These are phyloP conservation scores for Macrocystidia cucumis DNA, from an alignment of 1,284 basidiomycete species.

Conservation along the genomic window DNA sequence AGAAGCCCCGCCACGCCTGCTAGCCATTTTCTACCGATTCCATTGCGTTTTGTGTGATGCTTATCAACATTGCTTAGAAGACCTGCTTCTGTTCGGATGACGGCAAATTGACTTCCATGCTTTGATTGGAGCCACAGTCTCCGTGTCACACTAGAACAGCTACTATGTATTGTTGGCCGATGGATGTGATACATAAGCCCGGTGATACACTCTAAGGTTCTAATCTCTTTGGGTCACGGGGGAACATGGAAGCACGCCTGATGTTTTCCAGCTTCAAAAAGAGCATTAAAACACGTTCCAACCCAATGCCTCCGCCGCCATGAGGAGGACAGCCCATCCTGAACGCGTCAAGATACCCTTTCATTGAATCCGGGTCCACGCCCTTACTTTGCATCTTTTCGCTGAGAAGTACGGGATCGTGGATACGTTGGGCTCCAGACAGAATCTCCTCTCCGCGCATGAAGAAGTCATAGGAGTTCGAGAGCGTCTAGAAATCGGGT, in stretches of 20 bases:
- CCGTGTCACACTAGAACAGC: conserved; percentile 8
- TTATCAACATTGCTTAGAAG: conserved; percentile 10
- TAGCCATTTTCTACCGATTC: conserved; percentile 15
- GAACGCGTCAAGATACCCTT: conserved; percentile 91
- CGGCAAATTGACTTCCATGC: conserved; percentile 5
- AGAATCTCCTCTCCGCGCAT: conserved; percentile 99
- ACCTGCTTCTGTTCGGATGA: conserved; percentile 17
- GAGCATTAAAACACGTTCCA: conserved; percentile 95
- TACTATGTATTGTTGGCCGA: conserved; percentile 12
- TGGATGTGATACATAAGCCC: conserved; percentile 8
- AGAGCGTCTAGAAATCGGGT: conserved; percentile 53
- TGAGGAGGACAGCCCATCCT: conserved; percentile 89
- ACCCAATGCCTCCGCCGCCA: conserved; percentile 78
- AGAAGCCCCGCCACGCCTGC: too few species aligned
- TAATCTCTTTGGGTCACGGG: conserved; percentile 83
- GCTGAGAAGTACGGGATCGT: conserved; percentile 80
- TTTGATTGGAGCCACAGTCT: conserved; percentile 2
- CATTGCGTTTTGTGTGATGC: conserved; percentile 13
- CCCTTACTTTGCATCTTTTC: conserved; percentile 81
- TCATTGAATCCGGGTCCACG: conserved; percentile 84
- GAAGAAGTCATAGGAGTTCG: conserved; percentile 99
- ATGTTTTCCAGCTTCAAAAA: conserved; percentile 96
- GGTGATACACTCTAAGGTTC: conserved; percentile 42
- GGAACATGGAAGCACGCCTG: conserved; percentile 90
- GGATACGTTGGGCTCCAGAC: conserved; percentile 95